Base-by-base conservation (phyloP, 306 rosid genomes). In the Castanea mollissima region DNA sequence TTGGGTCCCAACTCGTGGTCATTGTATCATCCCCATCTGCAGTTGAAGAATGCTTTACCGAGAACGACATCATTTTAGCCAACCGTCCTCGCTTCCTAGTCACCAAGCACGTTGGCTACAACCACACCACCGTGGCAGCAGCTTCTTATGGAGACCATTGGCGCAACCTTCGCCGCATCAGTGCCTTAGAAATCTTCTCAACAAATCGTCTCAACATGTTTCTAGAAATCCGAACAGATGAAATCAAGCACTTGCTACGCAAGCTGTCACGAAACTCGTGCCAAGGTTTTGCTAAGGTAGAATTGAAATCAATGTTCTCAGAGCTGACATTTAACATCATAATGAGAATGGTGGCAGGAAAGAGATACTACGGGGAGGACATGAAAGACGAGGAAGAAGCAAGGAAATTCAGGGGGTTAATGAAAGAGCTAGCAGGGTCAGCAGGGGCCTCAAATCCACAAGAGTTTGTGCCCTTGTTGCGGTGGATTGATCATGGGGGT, bases 101-200 rank as follows among this genome's bases (percentile, higher is more conserved):
- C 35, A 75, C 75, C 56, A 88, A 91, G 82, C 74, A 88, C 78
- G 0, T 89, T 0, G 86, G 52, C 60, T 93, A 81, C 73, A 56
- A 91, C 83, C 5, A 74, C 75, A 88, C 94, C 69, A 76, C 63
- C 4, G 1, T 93, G 0, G 1, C 32, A 0, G 0, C 23, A 1
- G 1, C 97, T 2, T 68, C 92, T 0, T 87, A 91, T 49, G 96
- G 96, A 5, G 96, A 91, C n/a, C 94, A 88, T 72, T 93, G 97
- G 97, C 94, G 94, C 20, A 93, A 89, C 86, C 57, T 89, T 0
- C 97, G 96, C 12, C 94, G 94, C n/a, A 88, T 93, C 0, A 76
- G 90, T 41, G 23, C 92, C 2, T n/a, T 83, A 0, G 94, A 93
- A 74, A 87, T 93, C 44, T 87, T 89, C 79, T 92, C 95, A 15